These are phyloP conservation scores for Fragaria nilgerrensis DNA, from an alignment of 306 rosid genomes.

Conservation along the genomic window DNA sequence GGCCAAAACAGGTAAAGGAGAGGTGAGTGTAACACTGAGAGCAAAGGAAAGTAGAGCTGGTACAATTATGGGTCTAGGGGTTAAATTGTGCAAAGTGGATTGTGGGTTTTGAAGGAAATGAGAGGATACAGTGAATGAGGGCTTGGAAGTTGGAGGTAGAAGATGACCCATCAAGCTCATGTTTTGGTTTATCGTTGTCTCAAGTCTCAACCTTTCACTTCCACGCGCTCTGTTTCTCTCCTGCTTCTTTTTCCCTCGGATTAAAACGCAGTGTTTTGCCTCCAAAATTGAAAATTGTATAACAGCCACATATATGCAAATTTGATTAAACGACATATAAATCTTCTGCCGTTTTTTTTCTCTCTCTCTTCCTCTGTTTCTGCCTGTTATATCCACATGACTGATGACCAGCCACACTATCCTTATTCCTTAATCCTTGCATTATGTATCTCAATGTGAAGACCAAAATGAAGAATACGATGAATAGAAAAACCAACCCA, in stretches of 20 bases:
- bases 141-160: constrained; percentile 36
- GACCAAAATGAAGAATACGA: neutral
- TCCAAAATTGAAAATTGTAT: constrained; percentile 1
- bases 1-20: constrained; percentile 67
- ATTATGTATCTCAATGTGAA: too few relatives aligned
- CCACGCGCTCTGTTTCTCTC: neutral
- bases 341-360: neutral
- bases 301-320: neutral
- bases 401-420: too few relatives aligned
- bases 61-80: constrained; percentile 26
- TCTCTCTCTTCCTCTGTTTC: too few relatives aligned
- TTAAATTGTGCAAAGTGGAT: constrained; percentile 26
- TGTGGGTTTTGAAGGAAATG: constrained; percentile 28
- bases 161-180: constrained; percentile 47
- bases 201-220: neutral
- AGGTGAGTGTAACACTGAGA: constrained; percentile 51
- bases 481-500: neutral
- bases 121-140: constrained; percentile 18
- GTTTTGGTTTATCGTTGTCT: constrained; percentile 18
- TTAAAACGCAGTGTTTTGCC: constrained; percentile 16
- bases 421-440: too few relatives aligned
- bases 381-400: too few relatives aligned
- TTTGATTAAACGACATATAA: neutral
- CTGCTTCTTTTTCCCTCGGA: neutral
- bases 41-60: constrained; percentile 69